Percentiles rank a stretch among this genome's conserved stretches.
Evolutionary conservation across 331 rosid genomes (phyloP).

Genomic region (Arachis monticola): DNA sequence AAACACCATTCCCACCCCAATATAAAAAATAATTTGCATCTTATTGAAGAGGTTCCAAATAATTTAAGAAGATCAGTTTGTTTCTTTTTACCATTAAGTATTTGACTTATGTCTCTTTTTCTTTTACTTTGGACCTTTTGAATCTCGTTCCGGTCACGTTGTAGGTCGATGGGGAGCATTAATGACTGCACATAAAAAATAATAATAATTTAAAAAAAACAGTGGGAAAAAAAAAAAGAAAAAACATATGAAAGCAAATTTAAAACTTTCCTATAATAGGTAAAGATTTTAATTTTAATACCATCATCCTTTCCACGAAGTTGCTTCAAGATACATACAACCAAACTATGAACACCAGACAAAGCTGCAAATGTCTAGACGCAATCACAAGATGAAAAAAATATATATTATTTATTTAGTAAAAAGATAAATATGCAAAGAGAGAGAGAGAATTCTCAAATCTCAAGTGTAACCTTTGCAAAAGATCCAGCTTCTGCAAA

Average conservation of each 20-base stretch:
- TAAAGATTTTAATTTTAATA: constrained; percentile 32
- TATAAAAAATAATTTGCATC: too few species aligned
- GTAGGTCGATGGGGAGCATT: too few species aligned
- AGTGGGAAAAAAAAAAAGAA: not conserved
- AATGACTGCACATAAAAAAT: constrained; percentile 52
- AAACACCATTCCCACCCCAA: too few species aligned
- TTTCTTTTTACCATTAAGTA: too few species aligned
- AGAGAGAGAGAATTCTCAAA: not conserved
- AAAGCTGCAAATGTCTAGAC: constrained; percentile 37
- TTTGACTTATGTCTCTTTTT: too few species aligned
- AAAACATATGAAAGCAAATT: not conserved
- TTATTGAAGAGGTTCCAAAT: too few species aligned
- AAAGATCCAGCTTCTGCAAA: constrained; percentile 72
- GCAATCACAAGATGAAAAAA: not conserved
- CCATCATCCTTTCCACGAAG: constrained; percentile 83
- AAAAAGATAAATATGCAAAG: not conserved
- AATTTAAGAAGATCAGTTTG: too few species aligned
- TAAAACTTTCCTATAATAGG: not conserved
- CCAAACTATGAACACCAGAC: constrained; percentile 66
- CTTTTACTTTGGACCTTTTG: too few species aligned
- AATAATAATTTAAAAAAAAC: not conserved
- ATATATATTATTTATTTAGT: not conserved
- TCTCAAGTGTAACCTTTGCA: constrained; percentile 55
- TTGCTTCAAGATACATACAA: constrained; percentile 72
- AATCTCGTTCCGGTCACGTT: too few species aligned